phyloP scores from a whole-genome alignment of 495 filamentous ascomycete genomes.

The Xylaria venustula region DNA sequence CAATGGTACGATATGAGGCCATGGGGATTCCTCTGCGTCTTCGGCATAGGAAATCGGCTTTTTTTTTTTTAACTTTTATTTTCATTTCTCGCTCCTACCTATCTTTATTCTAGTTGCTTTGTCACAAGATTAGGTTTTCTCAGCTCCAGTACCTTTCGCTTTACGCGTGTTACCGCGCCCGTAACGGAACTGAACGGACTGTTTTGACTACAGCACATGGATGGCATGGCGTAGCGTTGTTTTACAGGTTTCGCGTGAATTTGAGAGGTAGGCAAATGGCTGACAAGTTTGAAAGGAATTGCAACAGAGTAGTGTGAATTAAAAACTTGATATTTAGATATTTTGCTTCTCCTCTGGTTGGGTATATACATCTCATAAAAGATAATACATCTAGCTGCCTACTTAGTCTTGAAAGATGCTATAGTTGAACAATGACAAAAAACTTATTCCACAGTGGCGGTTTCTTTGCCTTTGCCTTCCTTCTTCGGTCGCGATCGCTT shows the following conservation, averaged over 20 bases:
- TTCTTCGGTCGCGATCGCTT: slow-evolving; percentile 45
- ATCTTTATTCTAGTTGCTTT: no score
- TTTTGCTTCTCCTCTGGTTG: background rate
- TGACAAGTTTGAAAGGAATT: no score
- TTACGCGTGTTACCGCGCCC: background rate
- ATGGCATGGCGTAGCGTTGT: background rate
- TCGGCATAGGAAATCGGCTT: background rate
- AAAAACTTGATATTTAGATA: no score
- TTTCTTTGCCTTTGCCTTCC: slow-evolving; percentile 22
- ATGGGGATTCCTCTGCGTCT: background rate
- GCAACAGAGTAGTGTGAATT: no score
- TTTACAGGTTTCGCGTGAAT: no score
- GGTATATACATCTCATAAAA: slow-evolving; percentile 9
- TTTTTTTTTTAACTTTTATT: background rate
- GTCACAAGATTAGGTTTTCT: no score
- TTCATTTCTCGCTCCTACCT: no score
- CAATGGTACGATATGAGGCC: slow-evolving; percentile 12
- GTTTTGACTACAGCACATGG: no score
- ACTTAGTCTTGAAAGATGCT: background rate
- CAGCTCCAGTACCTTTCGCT: no score
- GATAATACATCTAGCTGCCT: background rate
- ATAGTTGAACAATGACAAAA: background rate
- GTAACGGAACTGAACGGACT: background rate
- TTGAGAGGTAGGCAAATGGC: no score
- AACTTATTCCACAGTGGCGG: slow-evolving; percentile 16